Conservation (phyloP, 768 basidiomycete species). For the Pluteus cervinus region DNA sequence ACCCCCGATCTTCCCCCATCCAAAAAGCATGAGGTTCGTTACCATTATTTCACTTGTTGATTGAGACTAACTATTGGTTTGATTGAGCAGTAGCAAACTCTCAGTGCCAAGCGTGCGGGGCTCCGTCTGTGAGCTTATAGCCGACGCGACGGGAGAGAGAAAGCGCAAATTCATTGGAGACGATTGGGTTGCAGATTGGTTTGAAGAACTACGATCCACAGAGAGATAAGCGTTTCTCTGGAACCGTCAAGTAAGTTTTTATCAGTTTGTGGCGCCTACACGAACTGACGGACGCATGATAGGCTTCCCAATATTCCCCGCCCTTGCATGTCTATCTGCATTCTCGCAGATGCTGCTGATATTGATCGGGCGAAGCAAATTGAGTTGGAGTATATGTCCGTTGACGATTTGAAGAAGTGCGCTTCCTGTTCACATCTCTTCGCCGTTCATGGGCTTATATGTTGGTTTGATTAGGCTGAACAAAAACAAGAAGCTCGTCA, state of each 20-base stretch:
- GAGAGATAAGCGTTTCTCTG: conserved; percentile 96
- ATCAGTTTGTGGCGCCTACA: neutral
- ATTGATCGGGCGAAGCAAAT: conserved; percentile 91
- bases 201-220: conserved; percentile 94
- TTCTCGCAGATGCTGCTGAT: conserved; percentile 90
- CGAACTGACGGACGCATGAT: conserved; percentile 1
- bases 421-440: conserved; percentile 8
- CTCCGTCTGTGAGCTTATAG: conserved; percentile 76
- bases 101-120: conserved; percentile 95
- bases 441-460: neutral
- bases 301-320: conserved; percentile 88
- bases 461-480: conserved; percentile 49
- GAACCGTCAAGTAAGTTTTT: conserved; percentile 70
- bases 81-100: conserved; percentile 57
- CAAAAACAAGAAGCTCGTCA: conserved; percentile 97
- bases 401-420: conserved; percentile 92
- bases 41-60: no score
- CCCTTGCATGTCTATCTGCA: conserved; percentile 92
- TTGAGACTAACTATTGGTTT: no score
- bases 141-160: conserved; percentile 68
- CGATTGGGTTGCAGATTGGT: conserved; percentile 83
- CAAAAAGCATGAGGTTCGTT: no score
- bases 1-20: no score
- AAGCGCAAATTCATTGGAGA: conserved; percentile 83
- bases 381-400: conserved; percentile 90